Base-by-base conservation (phyloP, 1,284 basidiomycete genomes). In the Dichomitus squalens region DNA sequence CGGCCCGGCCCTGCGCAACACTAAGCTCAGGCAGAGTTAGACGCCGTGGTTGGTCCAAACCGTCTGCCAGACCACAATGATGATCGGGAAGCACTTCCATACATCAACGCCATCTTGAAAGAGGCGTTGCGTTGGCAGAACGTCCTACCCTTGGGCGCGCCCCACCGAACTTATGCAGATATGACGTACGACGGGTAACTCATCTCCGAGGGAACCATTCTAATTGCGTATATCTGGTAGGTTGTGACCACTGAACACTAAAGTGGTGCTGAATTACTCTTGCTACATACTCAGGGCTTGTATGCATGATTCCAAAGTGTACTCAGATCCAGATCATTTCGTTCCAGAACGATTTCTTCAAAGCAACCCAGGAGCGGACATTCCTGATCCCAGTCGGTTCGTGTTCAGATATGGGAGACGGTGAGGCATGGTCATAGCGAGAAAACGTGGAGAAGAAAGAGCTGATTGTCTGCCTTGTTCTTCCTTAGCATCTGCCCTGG, bases 11-110 rank as follows among this genome's bases (percentile, higher is more conserved):
- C n/a, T n/a, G n/a, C n/a, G n/a, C n/a, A n/a, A n/a, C n/a, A 55
- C 36, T 66, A 65, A 36, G 74, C 72, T 1, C 73, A 73, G 49
- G 61, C 54, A 21, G 71, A 76, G 51, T 49, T 76, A 12, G 73
- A 75, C 52, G 27, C 49, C 1, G 66, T 75, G 9, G 61, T 73
- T 27, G 70, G 70, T 1, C 49, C 52, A 2, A 51, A 65, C 6
- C 61, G 73, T 14, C 54, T 76, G 6, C 76, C 76, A 0, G 57
- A 56, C 4, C 68, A 72, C n/a, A n/a, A n/a, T 34, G 54, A 52
- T 5, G 76, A 77, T 43, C 31, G 64, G 12, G 56, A 57, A 7
- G 38, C 53, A 2, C 58, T 76, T 7, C 70, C 72, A 1, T 76
- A 74, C 53, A 52, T 75, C 16, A 54, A 66, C 9, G 72, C 70